Evolutionary conservation across 2,329 filamentous ascomycete species (phyloP).

Genomic region (Colletotrichum sp.): DNA sequence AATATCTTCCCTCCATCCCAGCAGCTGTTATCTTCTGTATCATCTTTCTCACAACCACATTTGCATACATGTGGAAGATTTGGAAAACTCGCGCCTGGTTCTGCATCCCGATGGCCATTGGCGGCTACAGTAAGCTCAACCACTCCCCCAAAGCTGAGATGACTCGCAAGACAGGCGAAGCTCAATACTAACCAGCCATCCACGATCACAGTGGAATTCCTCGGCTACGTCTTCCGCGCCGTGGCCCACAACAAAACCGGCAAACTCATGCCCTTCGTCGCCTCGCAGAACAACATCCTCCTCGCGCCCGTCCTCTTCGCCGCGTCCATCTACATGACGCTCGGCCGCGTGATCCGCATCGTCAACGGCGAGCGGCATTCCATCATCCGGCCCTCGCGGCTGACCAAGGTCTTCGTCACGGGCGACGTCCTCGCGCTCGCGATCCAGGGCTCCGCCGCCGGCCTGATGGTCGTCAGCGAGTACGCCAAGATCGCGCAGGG

Average conservation of each 20-base stretch:
- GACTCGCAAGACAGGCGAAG: not conserved
- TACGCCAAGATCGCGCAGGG: not conserved
- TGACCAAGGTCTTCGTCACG: conserved; percentile 60
- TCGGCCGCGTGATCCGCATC: conserved; percentile 46
- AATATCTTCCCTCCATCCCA: conserved; percentile 41
- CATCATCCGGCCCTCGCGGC: conserved; percentile 38
- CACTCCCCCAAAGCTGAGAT: not conserved
- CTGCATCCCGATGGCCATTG: conserved; percentile 45
- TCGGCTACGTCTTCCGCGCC: conserved; percentile 35
- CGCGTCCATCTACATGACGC: conserved; percentile 55
- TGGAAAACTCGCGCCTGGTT: conserved; percentile 46
- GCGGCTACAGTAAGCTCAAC: conserved; percentile 40
- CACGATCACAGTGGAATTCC: conserved; percentile 35
- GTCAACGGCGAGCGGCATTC: conserved; percentile 37
- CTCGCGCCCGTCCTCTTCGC: conserved; percentile 47
- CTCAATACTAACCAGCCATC: not conserved
- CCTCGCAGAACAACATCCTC: conserved; percentile 35
- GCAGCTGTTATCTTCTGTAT: conserved; percentile 45
- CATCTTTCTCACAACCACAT: conserved; percentile 42
- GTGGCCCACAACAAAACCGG: conserved; percentile 26
- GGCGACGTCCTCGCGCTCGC: conserved; percentile 49
- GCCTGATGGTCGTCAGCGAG: conserved; percentile 38
- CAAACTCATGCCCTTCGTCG: conserved; percentile 31
- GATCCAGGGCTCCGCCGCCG: conserved; percentile 35
- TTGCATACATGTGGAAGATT: conserved; percentile 34